Conservation (phyloP, 129 eudicot species). For the Heracleum sosnowskyi region DNA sequence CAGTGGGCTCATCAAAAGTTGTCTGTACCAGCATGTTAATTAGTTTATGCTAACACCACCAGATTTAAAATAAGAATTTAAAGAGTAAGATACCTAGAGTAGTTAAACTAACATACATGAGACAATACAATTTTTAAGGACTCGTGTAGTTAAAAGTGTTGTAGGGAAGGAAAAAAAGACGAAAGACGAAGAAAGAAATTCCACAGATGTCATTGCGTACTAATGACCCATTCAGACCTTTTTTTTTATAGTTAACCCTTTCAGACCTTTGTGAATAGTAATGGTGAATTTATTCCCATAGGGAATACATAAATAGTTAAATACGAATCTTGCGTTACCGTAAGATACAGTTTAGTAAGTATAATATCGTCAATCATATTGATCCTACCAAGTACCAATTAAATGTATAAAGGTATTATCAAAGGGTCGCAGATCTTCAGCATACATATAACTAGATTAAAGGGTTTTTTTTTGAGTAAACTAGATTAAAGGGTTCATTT, state of each 20-base stretch:
- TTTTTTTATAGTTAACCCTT: no score
- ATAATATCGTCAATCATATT: neutral
- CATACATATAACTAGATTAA: no score
- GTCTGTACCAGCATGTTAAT: slow-evolving; percentile 39
- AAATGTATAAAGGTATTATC: neutral
- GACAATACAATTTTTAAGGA: neutral
- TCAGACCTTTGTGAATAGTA: no score
- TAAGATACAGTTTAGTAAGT: no score
- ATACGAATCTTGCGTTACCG: neutral
- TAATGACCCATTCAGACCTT: neutral
- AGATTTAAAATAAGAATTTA: neutral
- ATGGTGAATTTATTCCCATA: no score
- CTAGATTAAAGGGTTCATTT: neutral
- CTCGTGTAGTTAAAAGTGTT: no score
- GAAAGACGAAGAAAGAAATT: no score
- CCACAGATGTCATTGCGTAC: neutral
- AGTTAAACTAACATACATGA: neutral
- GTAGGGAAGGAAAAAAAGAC: no score
- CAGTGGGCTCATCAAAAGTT: slow-evolving; percentile 66
- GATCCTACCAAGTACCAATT: neutral
- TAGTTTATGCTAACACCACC: neutral
- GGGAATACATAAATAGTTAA: neutral
- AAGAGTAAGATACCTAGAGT: neutral
- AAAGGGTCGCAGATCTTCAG: neutral
- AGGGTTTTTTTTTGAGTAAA: no score